Evolutionary conservation across 257 asterid species (phyloP).

Genomic region (Craterostigma plantagineum): DNA sequence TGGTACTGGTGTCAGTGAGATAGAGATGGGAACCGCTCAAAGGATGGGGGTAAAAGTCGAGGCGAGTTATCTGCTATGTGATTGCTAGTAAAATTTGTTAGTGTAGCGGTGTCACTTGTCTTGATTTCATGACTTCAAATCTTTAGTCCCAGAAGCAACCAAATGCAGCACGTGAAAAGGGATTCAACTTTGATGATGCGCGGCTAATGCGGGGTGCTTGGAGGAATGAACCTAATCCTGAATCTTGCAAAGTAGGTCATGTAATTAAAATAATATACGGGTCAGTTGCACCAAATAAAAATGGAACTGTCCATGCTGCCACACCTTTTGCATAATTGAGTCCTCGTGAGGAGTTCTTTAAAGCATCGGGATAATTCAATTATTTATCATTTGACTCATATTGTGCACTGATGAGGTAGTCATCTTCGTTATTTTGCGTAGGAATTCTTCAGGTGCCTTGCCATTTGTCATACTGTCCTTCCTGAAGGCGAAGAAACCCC

Average conservation of each 20-base stretch:
- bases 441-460: conserved; percentile 99
- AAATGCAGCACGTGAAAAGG: conserved; percentile 53
- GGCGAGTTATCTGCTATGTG: conserved; percentile 21
- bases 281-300: too few species aligned
- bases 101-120: neutral
- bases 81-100: neutral
- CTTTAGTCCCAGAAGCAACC: conserved; percentile 51
- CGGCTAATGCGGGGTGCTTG: conserved; percentile 95
- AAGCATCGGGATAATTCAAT: too few species aligned
- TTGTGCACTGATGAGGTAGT: too few species aligned
- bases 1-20: conserved; percentile 91
- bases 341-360: too few species aligned
- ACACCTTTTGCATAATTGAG: too few species aligned
- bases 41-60: conserved; percentile 58
- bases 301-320: too few species aligned
- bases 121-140: conserved; percentile 3
- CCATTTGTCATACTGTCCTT: conserved; percentile 97
- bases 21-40: conserved; percentile 84
- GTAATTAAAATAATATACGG: neutral
- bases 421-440: conserved; percentile 17
- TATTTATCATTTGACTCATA: too few species aligned
- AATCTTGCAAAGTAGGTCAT: conserved; percentile 66
- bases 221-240: conserved; percentile 92
- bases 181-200: conserved; percentile 87
- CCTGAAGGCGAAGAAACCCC: conserved; percentile 99